Evolutionary conservation across 768 basidiomycete species (phyloP), one percentile per base, ranked within the genome.

Genomic region (Dendrothele bispora): DNA sequence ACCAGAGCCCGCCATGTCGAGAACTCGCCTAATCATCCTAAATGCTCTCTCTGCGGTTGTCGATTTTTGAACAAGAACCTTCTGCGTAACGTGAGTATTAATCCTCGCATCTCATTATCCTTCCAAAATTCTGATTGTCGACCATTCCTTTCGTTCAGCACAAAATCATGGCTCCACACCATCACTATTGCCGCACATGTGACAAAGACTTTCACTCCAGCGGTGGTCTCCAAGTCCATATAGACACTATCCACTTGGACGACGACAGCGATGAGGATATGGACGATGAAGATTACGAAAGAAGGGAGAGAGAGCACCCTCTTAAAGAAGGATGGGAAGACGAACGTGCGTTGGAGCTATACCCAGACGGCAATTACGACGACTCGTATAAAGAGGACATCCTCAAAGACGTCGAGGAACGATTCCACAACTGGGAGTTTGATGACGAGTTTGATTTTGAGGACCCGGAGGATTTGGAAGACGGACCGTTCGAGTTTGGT

Each of bases 281-380:
- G 11, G 41, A 43, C 27, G 24, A 26, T 7, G 25, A 29, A n/a
- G 22, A 29, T 20, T 39, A 22, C 39, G 21, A 39, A n/a, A 22
- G 39, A 10, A n/a, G 10, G 10, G 30, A 32, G 44, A 37, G 5
- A 17, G 38, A 15, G 27, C n/a, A n/a, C n/a, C n/a, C n/a, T n/a
- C n/a, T n/a, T n/a, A n/a, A 35, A 12, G 44, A 46, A 11, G 38
- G 28, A 2, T 47, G 46, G 46, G 46, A 47, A 28, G 46, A 47
- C 21, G 46, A 47, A 14, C 37, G 17, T 20, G 46, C 34, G 5
- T 8, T 17, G 5, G 46, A 47, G 3, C 37, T 22, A 17, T 47
- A 47, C 12, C 46, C 46, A 4, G 38, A 47, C 28, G 46, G 46
- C 21, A 22, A 39, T 30, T 38, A 36, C 10, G 1, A 34, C 8